Evolutionary conservation across 2,329 filamentous ascomycete genomes (phyloP).

Genomic region (Chaetomium sp.): DNA sequence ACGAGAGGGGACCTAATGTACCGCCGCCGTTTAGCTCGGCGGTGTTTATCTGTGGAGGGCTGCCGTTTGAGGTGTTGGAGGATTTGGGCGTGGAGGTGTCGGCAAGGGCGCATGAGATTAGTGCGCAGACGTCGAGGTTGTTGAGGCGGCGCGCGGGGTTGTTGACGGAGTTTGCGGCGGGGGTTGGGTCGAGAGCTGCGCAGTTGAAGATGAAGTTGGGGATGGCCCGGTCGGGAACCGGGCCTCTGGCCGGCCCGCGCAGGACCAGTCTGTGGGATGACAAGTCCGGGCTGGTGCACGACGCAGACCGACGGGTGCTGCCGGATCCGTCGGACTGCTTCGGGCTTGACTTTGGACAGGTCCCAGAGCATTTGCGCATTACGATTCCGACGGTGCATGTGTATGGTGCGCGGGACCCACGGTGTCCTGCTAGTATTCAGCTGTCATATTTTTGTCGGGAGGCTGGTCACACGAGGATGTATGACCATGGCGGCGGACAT

Average conservation of each 20-base stretch:
- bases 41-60: slow-evolving; percentile 35
- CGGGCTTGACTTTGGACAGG: slow-evolving; percentile 29
- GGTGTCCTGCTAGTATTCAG: slow-evolving; percentile 32
- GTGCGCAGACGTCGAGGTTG: slow-evolving; percentile 21
- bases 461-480: slow-evolving; percentile 24
- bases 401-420: slow-evolving; percentile 32
- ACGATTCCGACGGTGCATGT: slow-evolving; percentile 32
- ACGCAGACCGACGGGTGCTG: slow-evolving; percentile 18
- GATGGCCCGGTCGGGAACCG: slow-evolving; percentile 25
- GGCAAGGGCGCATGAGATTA: slow-evolving; percentile 27
- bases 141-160: slow-evolving; percentile 24
- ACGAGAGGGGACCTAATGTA: slow-evolving; percentile 24
- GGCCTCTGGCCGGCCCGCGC: not conserved
- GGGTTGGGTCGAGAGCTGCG: slow-evolving; percentile 16
- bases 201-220: slow-evolving; percentile 24
- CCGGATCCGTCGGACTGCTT: slow-evolving; percentile 28
- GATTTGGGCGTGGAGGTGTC: slow-evolving; percentile 32
- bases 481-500: slow-evolving; percentile 33
- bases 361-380: slow-evolving; percentile 28
- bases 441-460: slow-evolving; percentile 29
- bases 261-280: slow-evolving; percentile 29
- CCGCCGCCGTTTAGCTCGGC: slow-evolving; percentile 33
- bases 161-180: no score
- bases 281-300: slow-evolving; percentile 28
- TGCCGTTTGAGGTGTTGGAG: slow-evolving; percentile 31